Conservation (phyloP, 306 rosid species). For the Vicia villosa region DNA sequence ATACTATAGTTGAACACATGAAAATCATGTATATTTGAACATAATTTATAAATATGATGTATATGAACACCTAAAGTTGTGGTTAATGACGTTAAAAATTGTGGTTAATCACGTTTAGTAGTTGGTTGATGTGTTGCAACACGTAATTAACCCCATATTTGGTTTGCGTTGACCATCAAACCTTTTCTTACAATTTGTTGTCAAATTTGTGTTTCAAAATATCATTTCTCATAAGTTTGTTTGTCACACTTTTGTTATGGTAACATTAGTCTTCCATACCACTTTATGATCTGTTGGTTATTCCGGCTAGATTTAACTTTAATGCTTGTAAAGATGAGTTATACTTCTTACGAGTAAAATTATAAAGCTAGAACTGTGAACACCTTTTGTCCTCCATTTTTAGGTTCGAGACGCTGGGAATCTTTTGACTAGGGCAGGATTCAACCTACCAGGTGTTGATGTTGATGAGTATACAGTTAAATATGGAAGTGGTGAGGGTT, state of each 20-base stretch:
- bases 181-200: not conserved
- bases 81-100: not conserved
- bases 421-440: conserved; percentile 96
- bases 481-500: conserved; percentile 80
- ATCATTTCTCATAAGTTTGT: conserved; percentile 8
- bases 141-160: not conserved
- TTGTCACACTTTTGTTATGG: not conserved
- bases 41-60: not conserved
- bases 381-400: conserved; percentile 23
- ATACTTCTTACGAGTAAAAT: conserved; percentile 17
- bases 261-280: conserved; percentile 1
- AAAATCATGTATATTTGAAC: not conserved
- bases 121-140: not conserved
- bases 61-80: not conserved
- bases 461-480: conserved; percentile 81
- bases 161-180: not conserved
- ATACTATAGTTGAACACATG: not conserved
- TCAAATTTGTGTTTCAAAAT: not conserved
- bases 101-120: not conserved
- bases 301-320: conserved; percentile 26
- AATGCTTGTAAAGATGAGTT: conserved; percentile 7
- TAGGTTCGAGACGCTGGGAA: conserved; percentile 99
- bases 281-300: conserved; percentile 29
- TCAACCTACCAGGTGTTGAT: conserved; percentile 91
- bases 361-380: conserved; percentile 26